Conservation (phyloP, 129 eudicot genomes). For the carrot (Daucus carota) region DH1_v3.0 NC_030387.2:879001-879500, state of each 20-base stretch:
- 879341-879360: slow-evolving; percentile 91
- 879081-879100: neutral
- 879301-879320: neutral
- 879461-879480: neutral
- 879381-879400: slow-evolving; percentile 90
- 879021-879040: neutral
- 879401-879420: slow-evolving; percentile 97
- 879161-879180: neutral
- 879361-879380: slow-evolving; percentile 99
- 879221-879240: neutral
- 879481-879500: neutral
- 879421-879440: slow-evolving; percentile 91
- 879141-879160: neutral
- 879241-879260: neutral
- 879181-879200: neutral
- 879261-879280: neutral
- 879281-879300: neutral
- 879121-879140: neutral
- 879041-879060: neutral
- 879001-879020: neutral
- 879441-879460: slow-evolving; percentile 41
- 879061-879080: neutral
- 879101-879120: neutral
- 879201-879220: neutral
- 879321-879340: slow-evolving; percentile 56